Percentiles rank a stretch among this genome's conserved stretches.
phyloP scores from a whole-genome alignment of 257 asterid genomes.

The Gynochthodes officinalis region DNA sequence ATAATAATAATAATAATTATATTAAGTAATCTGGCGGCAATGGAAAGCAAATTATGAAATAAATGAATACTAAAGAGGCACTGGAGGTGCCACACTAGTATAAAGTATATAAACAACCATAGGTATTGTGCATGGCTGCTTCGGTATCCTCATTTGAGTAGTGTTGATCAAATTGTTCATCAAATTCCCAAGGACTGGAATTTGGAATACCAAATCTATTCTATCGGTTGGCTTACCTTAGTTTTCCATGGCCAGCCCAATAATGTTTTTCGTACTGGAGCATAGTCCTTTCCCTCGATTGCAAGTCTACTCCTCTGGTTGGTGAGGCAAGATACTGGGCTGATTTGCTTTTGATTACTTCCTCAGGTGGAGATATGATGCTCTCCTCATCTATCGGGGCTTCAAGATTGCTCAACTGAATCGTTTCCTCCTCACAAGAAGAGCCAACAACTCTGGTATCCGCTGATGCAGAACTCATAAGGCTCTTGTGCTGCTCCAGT shows the following conservation, averaged over 20 bases:
- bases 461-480: neutral
- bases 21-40: too few relatives aligned
- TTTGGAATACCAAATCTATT: neutral
- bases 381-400: neutral
- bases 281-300: neutral
- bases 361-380: neutral
- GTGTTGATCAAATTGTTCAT: neutral
- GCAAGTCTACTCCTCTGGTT: neutral
- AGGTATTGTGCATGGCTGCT: too few relatives aligned
- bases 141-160: too few relatives aligned
- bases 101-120: too few relatives aligned
- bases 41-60: too few relatives aligned
- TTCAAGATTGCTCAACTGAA: neutral
- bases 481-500: neutral
- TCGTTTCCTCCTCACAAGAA: neutral
- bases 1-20: neutral
- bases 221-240: neutral
- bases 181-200: neutral
- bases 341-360: neutral
- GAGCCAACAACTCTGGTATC: neutral
- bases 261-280: neutral
- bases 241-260: slow-evolving; percentile 4
- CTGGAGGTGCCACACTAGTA: neutral
- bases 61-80: neutral
- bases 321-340: neutral